phyloP scores from a whole-genome alignment of 805 yeast genomes.

The Candida xyloterini region DNA sequence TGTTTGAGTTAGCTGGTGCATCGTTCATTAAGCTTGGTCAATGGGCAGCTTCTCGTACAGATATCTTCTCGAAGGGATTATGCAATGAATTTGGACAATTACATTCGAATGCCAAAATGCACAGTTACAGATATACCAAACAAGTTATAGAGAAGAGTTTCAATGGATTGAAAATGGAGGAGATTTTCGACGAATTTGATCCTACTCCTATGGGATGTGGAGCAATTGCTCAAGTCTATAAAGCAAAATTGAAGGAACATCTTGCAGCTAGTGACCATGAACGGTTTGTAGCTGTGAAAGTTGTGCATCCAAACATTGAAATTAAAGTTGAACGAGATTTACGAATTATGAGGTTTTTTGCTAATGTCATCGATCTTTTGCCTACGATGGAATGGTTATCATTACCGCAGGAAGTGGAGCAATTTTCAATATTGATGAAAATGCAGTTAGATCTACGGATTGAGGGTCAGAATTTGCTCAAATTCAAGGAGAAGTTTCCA shows the following conservation, averaged over 20 bases:
- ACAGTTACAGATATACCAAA: conserved; percentile 60
- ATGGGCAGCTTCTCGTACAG: conserved; percentile 98
- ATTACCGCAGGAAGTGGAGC: conserved; percentile 89
- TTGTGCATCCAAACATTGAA: conserved; percentile 85
- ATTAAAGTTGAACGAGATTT: conserved; percentile 74
- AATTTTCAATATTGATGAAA: conserved; percentile 81
- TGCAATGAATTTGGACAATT: conserved; percentile 73
- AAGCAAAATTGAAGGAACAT: conserved; percentile 56
- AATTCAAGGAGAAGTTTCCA: conserved; percentile 68
- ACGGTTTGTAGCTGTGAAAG: conserved; percentile 81
- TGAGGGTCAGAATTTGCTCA: conserved; percentile 76
- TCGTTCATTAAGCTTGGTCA: conserved; percentile 91
- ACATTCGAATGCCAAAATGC: conserved; percentile 82
- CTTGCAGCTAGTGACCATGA: conserved; percentile 38
- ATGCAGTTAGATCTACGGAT: conserved; percentile 86
- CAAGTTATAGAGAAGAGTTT: conserved; percentile 58
- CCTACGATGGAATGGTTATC: conserved; percentile 99
- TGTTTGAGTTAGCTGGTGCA: conserved; percentile 87
- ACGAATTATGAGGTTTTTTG: conserved; percentile 79
- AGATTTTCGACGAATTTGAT: conserved; percentile 75
- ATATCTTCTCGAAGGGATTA: conserved; percentile 75
- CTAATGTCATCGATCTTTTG: conserved; percentile 59
- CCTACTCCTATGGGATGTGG: conserved; percentile 91
- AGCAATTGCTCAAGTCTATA: conserved; percentile 94
- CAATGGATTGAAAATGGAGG: conserved; percentile 51